Percentiles rank a stretch among this genome's conserved stretches.
Evolutionary conservation across 208 protist species (phyloP).

Genomic region (Trypanosoma conorhini): DNA sequence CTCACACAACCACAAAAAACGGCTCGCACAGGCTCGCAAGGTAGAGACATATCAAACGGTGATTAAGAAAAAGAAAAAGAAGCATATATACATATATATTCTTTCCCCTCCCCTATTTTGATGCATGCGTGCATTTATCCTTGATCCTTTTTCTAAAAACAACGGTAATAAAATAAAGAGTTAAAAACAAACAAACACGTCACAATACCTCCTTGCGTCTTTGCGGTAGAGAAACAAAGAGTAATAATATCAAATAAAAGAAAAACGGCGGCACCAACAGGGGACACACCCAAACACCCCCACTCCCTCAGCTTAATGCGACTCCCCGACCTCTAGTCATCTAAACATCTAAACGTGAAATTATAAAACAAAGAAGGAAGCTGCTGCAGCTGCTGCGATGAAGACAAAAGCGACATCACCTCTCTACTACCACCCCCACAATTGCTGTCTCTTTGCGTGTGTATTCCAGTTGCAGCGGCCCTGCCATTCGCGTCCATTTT

Average conservation of each 20-base stretch:
- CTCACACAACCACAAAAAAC: no score
- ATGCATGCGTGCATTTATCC: background rate
- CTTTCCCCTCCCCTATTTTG: no score
- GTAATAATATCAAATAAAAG: slow-evolving; percentile 22
- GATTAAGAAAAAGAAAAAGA: no score
- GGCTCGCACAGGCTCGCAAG: no score
- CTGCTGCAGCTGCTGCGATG: background rate
- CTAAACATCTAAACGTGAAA: slow-evolving; percentile 16
- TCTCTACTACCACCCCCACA: background rate
- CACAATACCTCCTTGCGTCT: background rate
- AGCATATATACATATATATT: no score
- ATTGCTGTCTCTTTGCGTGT: background rate
- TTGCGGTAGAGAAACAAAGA: no score
- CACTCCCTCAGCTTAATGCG: slow-evolving; percentile 9
- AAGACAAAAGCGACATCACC: slow-evolving; percentile 3
- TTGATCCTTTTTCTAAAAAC: no score
- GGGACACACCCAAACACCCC: background rate
- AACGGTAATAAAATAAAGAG: no score
- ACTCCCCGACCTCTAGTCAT: background rate
- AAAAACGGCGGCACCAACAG: slow-evolving; percentile 10
- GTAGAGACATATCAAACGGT: no score
- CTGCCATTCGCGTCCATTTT: background rate
- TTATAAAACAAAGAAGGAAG: background rate
- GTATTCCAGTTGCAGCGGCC: background rate
- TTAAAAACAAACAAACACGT: no score